phyloP scores from a whole-genome alignment of 139 green algal species.

The Chlorella sp. region DNA sequence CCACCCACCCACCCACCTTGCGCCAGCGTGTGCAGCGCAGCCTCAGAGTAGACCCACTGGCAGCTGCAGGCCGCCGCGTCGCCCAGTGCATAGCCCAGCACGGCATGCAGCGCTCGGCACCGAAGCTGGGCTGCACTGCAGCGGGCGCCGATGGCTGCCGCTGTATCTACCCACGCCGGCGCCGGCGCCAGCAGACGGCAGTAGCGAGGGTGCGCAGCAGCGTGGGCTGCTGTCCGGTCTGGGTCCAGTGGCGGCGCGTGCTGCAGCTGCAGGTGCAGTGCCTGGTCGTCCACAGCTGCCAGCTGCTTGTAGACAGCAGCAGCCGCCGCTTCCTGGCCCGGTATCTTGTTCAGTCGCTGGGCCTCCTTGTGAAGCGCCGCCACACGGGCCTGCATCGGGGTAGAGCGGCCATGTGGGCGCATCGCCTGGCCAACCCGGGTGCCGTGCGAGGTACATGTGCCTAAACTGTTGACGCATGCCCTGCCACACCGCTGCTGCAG shows the following conservation, averaged over 20 bases:
- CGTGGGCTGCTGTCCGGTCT: not conserved
- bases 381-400: constrained; percentile 1
- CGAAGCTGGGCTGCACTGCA: not conserved
- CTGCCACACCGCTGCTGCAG: no score
- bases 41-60: constrained; percentile 65
- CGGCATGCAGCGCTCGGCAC: not conserved
- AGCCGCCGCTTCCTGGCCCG: constrained; percentile 42
- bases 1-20: not conserved
- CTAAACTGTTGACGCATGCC: no score
- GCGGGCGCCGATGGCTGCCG: not conserved
- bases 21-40: constrained; percentile 34
- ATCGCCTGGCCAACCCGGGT: not conserved
- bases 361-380: constrained; percentile 46
- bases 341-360: constrained; percentile 61
- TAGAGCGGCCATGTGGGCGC: not conserved
- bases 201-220: not conserved
- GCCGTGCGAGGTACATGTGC: not conserved
- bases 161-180: not conserved
- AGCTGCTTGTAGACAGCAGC: constrained; percentile 55
- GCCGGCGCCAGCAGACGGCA: constrained; percentile 1
- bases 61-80: constrained; percentile 57
- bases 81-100: constrained; percentile 41
- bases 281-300: constrained; percentile 57
- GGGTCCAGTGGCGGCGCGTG: constrained; percentile 33
- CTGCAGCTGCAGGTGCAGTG: constrained; percentile 26